Base-by-base conservation (phyloP, 164 flowering plant species). In the Vitis cinerea region DNA sequence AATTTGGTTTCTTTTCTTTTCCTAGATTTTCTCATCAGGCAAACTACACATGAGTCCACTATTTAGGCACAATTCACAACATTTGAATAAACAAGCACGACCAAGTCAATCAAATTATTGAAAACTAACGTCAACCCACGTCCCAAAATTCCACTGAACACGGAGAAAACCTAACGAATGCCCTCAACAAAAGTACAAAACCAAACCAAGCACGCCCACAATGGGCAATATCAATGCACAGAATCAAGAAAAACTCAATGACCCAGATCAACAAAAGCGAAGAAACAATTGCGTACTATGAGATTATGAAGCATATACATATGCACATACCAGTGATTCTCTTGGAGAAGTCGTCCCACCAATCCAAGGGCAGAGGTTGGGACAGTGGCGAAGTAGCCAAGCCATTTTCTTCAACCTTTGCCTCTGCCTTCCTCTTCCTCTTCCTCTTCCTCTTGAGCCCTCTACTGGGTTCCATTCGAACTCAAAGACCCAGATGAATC, bases 331-430 rank as follows among this genome's bases (percentile, higher is more conserved):
- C 86, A 71, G 78, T 59, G 70, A 85, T 82, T 69, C 86, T 79
- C 76, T 59, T 82, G 53, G 86, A 85, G 75, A 88, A 81, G 31
- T 70, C 83, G 50, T 83, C 84, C 93, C 93, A 88, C 93, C 93
- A 88, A 77, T 88, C 88, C 68, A 37, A 57, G 23, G 75, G 74
- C 70, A 51, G 71, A 47, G 67, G 69, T 29, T 65, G 74, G 14
- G 78, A 17, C 31, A 37, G 57, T 65, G 52, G 64, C 30, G 82
- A 66, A 69, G 70, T 79, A 51, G 63, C 67, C 71, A 72, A 68
- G 72, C 68, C 75, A 62, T 74, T 77, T 44, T 67, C 76, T 66
- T 82, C 83, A 70, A 71, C 77, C 70, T 77, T 73, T 65, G 76
- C 78, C 80, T 77, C 85, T 19, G 66, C 58, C 78, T 60, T 75